Evolutionary conservation across 228 moss, liverwort and hornwort genomes (phyloP), one percentile per base, ranked within the genome.

Genomic region (Sphagnum magellanicum): DNA sequence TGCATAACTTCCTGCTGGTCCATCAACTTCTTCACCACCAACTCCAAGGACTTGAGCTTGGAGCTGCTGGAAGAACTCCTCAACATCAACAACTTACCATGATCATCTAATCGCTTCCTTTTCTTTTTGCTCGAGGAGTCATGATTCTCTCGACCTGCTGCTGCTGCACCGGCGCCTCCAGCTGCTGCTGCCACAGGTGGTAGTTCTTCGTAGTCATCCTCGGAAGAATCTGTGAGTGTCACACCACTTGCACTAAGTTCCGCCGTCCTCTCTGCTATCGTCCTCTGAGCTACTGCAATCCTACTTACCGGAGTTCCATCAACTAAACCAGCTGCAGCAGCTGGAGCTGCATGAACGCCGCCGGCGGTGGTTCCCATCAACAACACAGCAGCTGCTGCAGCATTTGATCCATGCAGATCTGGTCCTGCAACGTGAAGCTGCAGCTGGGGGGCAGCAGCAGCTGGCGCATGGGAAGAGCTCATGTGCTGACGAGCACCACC

Each of bases 1-100:
- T 97, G 93, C 91, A 97, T 84, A 15, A 73, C 82, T 72, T 97
- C 97, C 84, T 93, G 97, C 80, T 84, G 91, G 59, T 97, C 93
- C 62, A 91, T 85, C 16, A 93, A 71, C 62, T 75, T 90, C 79
- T 91, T 91, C 66, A 93, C 76, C 79, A 97, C 65, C 48, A 77
- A 61, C 79, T 93, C 97, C 50, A 91, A 78, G 51, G 81, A 71
- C 16, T 81, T 55, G 73, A 86, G 71, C 80, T 89, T 92, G 17
- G 89, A 83, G 6, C 81, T 87, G 13, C 73, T 81, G 50, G 78
- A 60, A 80, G 32, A 32, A 32, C 32, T 32, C 32, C 32, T 32
- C 32, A 32, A 2, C 32, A 32, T 32, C 32, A 32, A 13, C 72
- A 55, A 32, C 75, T 88, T 96, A 6, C 78, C 88, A 32, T 32